Conservation (phyloP, 2,329 filamentous ascomycete genomes). For the Penicillium fuscoglaucum region DNA sequence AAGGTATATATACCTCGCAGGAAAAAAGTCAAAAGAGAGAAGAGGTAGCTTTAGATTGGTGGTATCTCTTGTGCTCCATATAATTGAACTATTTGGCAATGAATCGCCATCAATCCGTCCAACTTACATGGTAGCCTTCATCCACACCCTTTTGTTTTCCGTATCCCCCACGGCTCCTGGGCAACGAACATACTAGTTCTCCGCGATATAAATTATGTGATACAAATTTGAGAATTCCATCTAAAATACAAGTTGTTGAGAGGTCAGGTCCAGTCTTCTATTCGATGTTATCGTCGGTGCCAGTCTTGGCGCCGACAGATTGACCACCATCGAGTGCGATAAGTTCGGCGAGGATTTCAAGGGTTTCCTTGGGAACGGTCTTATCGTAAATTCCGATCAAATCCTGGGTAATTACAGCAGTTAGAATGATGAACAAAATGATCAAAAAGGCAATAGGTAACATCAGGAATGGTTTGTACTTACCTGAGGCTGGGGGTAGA, state of each 20-base stretch:
- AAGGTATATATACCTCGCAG: neutral
- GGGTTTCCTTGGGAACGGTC: slow-evolving; percentile 94
- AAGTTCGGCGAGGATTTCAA: slow-evolving; percentile 97
- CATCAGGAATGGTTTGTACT: neutral
- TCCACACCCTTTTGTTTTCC: neutral
- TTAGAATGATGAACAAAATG: neutral
- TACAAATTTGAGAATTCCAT: slow-evolving; percentile 13
- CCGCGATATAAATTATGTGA: slow-evolving; percentile 11
- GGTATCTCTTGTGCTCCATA: neutral
- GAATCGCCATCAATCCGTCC: neutral
- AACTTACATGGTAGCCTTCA: neutral
- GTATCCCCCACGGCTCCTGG: neutral
- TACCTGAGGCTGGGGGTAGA: slow-evolving; percentile 77
- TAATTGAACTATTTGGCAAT: neutral
- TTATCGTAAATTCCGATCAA: slow-evolving; percentile 97
- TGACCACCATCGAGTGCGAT: slow-evolving; percentile 75
- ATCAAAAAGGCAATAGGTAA: neutral
- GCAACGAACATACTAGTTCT: neutral
- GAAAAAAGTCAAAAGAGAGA: neutral
- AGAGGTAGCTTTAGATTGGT: neutral
- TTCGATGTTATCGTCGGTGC: slow-evolving; percentile 40
- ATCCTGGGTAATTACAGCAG: slow-evolving; percentile 49
- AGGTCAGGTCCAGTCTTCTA: slow-evolving; percentile 22
- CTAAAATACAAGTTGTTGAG: slow-evolving; percentile 15
- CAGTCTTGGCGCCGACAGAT: slow-evolving; percentile 30